Conservation (phyloP, 2,329 filamentous ascomycete species). For the Ceratocystis variospora region DNA sequence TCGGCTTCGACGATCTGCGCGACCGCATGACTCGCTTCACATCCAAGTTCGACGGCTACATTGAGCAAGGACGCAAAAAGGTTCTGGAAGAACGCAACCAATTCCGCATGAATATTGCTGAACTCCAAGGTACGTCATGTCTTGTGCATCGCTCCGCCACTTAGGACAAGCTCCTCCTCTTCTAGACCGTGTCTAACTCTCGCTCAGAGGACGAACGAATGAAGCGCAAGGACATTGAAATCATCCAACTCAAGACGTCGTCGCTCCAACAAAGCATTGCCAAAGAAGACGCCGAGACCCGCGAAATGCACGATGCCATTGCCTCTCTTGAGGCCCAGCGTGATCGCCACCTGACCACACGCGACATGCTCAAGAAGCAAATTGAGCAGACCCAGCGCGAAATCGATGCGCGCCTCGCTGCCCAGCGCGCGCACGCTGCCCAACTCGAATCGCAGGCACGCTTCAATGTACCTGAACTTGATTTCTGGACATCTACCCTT, state of each 20-base stretch:
- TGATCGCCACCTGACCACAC: constrained; percentile 43
- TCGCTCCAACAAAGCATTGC: constrained; percentile 60
- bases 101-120: constrained; percentile 78
- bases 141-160: not conserved
- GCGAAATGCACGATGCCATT: constrained; percentile 57
- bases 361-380: constrained; percentile 45
- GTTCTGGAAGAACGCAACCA: constrained; percentile 89
- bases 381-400: constrained; percentile 54
- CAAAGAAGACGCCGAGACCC: constrained; percentile 63
- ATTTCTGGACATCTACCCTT: constrained; percentile 89
- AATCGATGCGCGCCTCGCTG: constrained; percentile 56
- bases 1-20: constrained; percentile 89
- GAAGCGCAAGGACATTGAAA: constrained; percentile 77
- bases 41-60: constrained; percentile 79
- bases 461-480: constrained; percentile 83
- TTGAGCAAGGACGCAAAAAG: constrained; percentile 77
- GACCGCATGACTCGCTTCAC: constrained; percentile 93
- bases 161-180: not conserved
- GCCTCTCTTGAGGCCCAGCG: constrained; percentile 44
- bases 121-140: constrained; percentile 59
- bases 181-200: not conserved
- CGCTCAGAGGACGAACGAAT: constrained; percentile 73
- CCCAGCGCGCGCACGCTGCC: constrained; percentile 56
- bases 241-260: constrained; percentile 55
- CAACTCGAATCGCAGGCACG: constrained; percentile 71